These are phyloP conservation scores for Tetrahymena elliotti DNA, from an alignment of 73 alveolate genomes.

Conservation along the genomic window DNA sequence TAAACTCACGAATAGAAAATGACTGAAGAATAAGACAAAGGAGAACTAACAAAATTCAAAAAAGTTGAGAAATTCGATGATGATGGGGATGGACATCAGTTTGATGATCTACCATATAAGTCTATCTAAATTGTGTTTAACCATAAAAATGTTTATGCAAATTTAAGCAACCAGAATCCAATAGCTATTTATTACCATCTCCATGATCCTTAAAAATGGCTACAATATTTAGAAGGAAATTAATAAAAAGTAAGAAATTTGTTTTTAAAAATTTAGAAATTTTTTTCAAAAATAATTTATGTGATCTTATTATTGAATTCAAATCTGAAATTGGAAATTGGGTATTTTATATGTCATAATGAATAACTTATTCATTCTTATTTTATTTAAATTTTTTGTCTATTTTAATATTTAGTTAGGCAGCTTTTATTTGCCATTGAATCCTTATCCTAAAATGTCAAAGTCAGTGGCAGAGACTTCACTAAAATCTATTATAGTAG, in stretches of 20 bases:
- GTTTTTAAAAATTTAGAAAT: too few relatives aligned
- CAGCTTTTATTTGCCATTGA: background rate
- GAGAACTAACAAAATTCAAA: constrained; percentile 22
- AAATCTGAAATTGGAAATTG: background rate
- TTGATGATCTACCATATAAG: constrained; percentile 11
- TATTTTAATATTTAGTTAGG: background rate
- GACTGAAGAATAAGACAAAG: background rate
- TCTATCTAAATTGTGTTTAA: constrained; percentile 14
- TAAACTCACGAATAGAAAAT: background rate
- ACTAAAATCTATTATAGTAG: background rate
- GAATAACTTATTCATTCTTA: background rate
- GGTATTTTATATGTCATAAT: background rate
- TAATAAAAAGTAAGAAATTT: background rate
- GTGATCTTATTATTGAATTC: too few relatives aligned
- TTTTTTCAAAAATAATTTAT: too few relatives aligned
- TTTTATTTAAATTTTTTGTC: background rate
- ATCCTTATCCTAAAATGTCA: background rate
- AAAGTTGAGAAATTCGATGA: constrained; percentile 10
- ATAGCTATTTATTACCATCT: constrained; percentile 20
- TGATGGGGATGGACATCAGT: background rate
- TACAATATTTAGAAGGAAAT: background rate
- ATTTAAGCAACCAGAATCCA: constrained; percentile 25
- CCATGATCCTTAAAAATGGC: constrained; percentile 11
- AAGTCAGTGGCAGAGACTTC: background rate
- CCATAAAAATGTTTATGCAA: constrained; percentile 33